A percentile compares a stretch with the other conserved stretches of the same genome.
phyloP scores from a whole-genome alignment of 1,139 yeast species.

The Scheffersomyces stambukii region DNA sequence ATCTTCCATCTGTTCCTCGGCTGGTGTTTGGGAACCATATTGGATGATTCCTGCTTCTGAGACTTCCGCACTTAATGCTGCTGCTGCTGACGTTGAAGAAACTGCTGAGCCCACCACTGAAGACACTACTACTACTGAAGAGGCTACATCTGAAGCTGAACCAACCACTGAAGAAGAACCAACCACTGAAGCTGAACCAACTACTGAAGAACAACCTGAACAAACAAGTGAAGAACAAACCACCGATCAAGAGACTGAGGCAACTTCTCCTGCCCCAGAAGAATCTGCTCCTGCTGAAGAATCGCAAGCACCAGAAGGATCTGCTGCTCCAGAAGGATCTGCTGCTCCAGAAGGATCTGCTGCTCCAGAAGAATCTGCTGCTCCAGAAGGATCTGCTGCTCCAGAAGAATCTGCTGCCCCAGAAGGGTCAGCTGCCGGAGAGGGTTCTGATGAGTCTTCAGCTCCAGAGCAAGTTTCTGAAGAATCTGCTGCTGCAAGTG shows the following conservation, averaged over 20 bases:
- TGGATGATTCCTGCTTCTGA: slow-evolving; percentile 21
- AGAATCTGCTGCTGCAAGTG: too few species aligned
- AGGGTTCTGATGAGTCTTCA: neutral
- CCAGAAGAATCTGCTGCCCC: slow-evolving; percentile 3
- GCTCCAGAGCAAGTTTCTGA: too few species aligned
- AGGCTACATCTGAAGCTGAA: slow-evolving; percentile 7
- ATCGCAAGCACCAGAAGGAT: slow-evolving; percentile 1
- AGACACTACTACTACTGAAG: slow-evolving; percentile 7
- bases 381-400: slow-evolving; percentile 3
- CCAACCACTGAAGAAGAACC: slow-evolving; percentile 6
- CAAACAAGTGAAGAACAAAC: slow-evolving; percentile 6
- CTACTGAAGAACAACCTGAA: slow-evolving; percentile 1
- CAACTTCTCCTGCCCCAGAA: slow-evolving; percentile 5
- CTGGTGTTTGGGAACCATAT: slow-evolving; percentile 23
- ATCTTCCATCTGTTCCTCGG: slow-evolving; percentile 22
- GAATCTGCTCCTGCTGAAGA: slow-evolving; percentile 4
- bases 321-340: slow-evolving; percentile 3
- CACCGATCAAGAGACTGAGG: slow-evolving; percentile 3
- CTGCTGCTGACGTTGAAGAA: slow-evolving; percentile 10
- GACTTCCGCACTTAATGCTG: slow-evolving; percentile 8
- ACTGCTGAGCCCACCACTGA: slow-evolving; percentile 9
- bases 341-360: slow-evolving; percentile 1
- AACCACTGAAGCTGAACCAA: slow-evolving; percentile 4
- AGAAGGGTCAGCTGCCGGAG: slow-evolving; percentile 2
- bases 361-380: slow-evolving; percentile 4